Evolutionary conservation across 2,329 filamentous ascomycete genomes (phyloP), one percentile per base, ranked within the genome.

Genomic region (Botrytis byssoidea): DNA sequence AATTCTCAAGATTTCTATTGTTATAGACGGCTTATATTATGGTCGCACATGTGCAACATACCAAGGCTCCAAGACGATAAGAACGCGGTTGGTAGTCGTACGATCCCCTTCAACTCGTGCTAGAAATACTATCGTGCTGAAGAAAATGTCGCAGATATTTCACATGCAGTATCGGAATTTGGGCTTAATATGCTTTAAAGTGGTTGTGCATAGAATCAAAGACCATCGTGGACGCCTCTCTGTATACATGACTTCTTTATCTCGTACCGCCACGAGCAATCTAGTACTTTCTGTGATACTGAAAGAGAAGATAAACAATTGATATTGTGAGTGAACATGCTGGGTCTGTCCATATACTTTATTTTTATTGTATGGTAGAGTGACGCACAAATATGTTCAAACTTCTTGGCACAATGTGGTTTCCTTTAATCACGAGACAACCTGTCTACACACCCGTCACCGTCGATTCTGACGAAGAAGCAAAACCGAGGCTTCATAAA

Each of bases 401-500:
- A 55, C 4, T 55, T 29, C 65, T 51, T 67, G 65, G 32, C 32
- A 29, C 35, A 18, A 67, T 67, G 65, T 67, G 65, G 65, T 40
- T 67, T 55, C 46, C 32, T 40, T 25, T 55, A 14, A 51, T 55
- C 9, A 40, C 22, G 32, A 55, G 35, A 40, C n/a, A 3, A 18
- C 25, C 65, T 35, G 9, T 22, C 8, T 67, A 67, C 18, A 4
- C 32, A 16, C 35, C 25, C 9, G 16, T 67, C 65, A 22, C 35
- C 6, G 22, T 5, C 22, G 25, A 6, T 22, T 0, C 25, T 25
- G 46, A 40, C 1, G 25, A n/a, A 55, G 46, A 55, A n/a, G 25
- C 25, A 3, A 29, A 22, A 14, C 1, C 16, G 1, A 16, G 16
- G 14, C n/a, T 18, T 29, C 4, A 29, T 4, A 6, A 40, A 2